These are phyloP conservation scores for Reticulascus tulasneorum DNA, from an alignment of 2,329 filamentous ascomycete genomes.

Conservation along the genomic window DNA sequence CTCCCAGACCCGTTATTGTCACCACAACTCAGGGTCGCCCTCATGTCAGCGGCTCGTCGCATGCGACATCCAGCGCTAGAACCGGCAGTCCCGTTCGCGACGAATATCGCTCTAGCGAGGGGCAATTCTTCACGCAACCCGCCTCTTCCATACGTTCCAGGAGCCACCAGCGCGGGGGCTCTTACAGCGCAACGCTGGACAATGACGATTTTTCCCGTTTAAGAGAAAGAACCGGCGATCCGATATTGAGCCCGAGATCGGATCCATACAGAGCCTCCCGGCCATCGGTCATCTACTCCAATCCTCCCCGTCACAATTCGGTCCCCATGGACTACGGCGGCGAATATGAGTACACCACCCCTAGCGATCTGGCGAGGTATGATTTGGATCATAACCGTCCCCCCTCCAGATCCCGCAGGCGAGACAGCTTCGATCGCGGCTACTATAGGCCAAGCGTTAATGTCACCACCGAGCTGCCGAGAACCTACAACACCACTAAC, in stretches of 20 bases:
- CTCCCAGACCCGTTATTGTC: slow-evolving; percentile 52
- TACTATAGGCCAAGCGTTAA: slow-evolving; percentile 55
- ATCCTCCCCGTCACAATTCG: slow-evolving; percentile 37
- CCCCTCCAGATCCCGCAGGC: slow-evolving; percentile 35
- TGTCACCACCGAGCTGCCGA: slow-evolving; percentile 8
- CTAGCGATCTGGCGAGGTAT: slow-evolving; percentile 57
- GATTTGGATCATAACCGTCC: slow-evolving; percentile 52
- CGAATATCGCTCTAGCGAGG: slow-evolving; percentile 49
- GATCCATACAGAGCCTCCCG: slow-evolving; percentile 46
- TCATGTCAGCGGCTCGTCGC: slow-evolving; percentile 33
- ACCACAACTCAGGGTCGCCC: slow-evolving; percentile 46
- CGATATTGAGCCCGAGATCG: slow-evolving; percentile 31
- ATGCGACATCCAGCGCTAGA: slow-evolving; percentile 23
- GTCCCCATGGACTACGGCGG: slow-evolving; percentile 50
- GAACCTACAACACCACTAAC: slow-evolving; percentile 30
- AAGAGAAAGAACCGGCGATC: slow-evolving; percentile 44
- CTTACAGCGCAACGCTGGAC: slow-evolving; percentile 46
- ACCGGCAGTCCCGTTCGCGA: slow-evolving; percentile 48
- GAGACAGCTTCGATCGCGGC: slow-evolving; percentile 52
- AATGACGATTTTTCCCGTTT: slow-evolving; percentile 48
- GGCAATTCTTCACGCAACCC: slow-evolving; percentile 53
- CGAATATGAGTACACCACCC: slow-evolving; percentile 62
- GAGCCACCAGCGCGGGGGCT: slow-evolving; percentile 36
- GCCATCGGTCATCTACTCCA: slow-evolving; percentile 41
- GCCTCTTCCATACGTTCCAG: slow-evolving; percentile 52